Conservation (phyloP, 306 rosid genomes). For the Quercus dentata region DNA sequence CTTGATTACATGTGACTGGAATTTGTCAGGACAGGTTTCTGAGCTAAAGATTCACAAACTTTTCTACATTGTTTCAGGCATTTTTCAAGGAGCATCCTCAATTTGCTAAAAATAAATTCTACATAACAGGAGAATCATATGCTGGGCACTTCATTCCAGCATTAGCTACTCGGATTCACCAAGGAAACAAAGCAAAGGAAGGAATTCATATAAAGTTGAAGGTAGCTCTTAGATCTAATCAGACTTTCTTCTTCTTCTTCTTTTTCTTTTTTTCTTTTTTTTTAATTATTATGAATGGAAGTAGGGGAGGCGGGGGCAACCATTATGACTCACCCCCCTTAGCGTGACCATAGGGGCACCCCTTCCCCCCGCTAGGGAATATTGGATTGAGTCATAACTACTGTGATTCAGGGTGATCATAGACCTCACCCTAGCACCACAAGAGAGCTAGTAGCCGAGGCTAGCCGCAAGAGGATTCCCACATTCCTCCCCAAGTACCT, state of each 20-base stretch:
- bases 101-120: slow-evolving; percentile 61
- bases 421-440: too few relatives aligned
- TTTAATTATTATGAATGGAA: too few relatives aligned
- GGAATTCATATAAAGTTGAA: slow-evolving; percentile 76
- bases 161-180: slow-evolving; percentile 62
- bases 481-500: too few relatives aligned
- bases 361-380: too few relatives aligned
- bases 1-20: neutral
- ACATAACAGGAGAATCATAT: slow-evolving; percentile 87
- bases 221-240: slow-evolving; percentile 28
- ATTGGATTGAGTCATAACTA: too few relatives aligned
- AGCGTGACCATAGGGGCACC: too few relatives aligned
- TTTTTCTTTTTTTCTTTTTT: too few relatives aligned
- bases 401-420: too few relatives aligned
- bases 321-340: too few relatives aligned
- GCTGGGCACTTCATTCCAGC: slow-evolving; percentile 98
- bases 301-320: too few relatives aligned
- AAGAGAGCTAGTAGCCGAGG: too few relatives aligned
- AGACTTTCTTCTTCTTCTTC: neutral
- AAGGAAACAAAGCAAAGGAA: slow-evolving; percentile 74
- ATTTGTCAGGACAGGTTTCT: neutral
- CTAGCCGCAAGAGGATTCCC: too few relatives aligned
- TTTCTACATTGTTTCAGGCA: slow-evolving; percentile 44
- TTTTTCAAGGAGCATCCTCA: slow-evolving; percentile 68
- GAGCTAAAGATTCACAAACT: neutral